These are phyloP conservation scores for Mycena alexandri DNA, from an alignment of 768 basidiomycete species.

Conservation along the genomic window DNA sequence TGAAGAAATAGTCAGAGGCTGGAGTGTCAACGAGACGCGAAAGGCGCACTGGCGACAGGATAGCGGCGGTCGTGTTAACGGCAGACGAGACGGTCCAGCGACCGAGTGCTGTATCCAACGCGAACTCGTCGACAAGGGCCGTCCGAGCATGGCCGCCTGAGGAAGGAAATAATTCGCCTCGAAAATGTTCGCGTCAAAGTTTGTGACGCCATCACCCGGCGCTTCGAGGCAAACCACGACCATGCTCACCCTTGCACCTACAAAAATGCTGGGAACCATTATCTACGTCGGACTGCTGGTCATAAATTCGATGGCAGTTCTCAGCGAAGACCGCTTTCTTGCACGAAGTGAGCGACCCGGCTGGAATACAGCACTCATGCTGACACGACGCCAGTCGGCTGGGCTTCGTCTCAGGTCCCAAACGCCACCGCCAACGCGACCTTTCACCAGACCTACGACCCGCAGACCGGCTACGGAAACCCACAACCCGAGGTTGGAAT, in stretches of 20 bases:
- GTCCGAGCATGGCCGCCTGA: conserved; percentile 31
- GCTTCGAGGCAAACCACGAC: conserved; percentile 22
- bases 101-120: conserved; percentile 27
- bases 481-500: conserved; percentile 74
- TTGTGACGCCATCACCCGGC: no score
- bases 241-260: conserved; percentile 37
- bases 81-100: conserved; percentile 42
- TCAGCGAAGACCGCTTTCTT: conserved; percentile 97
- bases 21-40: background rate
- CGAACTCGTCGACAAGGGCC: conserved; percentile 41
- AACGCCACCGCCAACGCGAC: conserved; percentile 64
- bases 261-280: conserved; percentile 70
- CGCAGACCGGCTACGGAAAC: conserved; percentile 67
- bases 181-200: no score
- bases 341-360: conserved; percentile 77
- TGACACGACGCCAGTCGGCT: conserved; percentile 76
- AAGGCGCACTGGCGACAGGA: conserved; percentile 60
- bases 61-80: conserved; percentile 42
- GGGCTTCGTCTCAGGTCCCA: conserved; percentile 80
- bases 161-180: background rate
- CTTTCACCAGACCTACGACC: conserved; percentile 77
- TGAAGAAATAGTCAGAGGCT: conserved; percentile 31
- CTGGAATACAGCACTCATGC: background rate
- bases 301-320: conserved; percentile 94
- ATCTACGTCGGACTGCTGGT: conserved; percentile 90